Conservation (phyloP, 2,329 filamentous ascomycete species). For the Orbilia blumenaviensis region DNA sequence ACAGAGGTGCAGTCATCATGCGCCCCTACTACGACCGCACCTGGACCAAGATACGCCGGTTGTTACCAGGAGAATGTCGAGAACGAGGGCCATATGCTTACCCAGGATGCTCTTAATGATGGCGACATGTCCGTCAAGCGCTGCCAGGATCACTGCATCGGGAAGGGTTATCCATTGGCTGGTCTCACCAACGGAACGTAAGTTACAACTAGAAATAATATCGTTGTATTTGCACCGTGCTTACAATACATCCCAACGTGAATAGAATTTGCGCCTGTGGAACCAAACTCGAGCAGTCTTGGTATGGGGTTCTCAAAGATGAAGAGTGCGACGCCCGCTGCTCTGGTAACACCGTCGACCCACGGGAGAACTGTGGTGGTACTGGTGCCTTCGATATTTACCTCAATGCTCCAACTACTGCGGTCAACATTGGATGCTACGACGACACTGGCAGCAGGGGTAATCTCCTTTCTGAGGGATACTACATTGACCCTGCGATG, state of each 20-base stretch:
- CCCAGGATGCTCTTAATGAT: not conserved
- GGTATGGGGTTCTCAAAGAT: not conserved
- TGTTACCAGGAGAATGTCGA: constrained; percentile 11
- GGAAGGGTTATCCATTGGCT: not conserved
- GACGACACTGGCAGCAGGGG: constrained; percentile 8
- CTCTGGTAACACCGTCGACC: not conserved
- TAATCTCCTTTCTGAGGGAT: not conserved
- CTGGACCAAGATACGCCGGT: constrained; percentile 19
- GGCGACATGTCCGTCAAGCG: not conserved
- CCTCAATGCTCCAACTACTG: not conserved
- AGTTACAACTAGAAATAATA: not conserved
- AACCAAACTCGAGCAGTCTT: not conserved
- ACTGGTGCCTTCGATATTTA: not conserved
- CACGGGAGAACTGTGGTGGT: constrained; percentile 30
- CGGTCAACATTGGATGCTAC: constrained; percentile 26
- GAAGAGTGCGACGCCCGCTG: not conserved
- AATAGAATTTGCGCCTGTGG: constrained; percentile 29
- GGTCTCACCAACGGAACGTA: constrained; percentile 35
- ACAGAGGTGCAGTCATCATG: not conserved
- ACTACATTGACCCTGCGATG: not conserved
- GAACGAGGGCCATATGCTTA: constrained; percentile 1
- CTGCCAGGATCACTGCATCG: constrained; percentile 3
- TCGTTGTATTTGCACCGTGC: not conserved
- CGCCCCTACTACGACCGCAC: not conserved
- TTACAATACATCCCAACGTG: not conserved